These are phyloP conservation scores for Pelargonium citronellum DNA, from an alignment of 441 rosid genomes.

Conservation along the genomic window DNA sequence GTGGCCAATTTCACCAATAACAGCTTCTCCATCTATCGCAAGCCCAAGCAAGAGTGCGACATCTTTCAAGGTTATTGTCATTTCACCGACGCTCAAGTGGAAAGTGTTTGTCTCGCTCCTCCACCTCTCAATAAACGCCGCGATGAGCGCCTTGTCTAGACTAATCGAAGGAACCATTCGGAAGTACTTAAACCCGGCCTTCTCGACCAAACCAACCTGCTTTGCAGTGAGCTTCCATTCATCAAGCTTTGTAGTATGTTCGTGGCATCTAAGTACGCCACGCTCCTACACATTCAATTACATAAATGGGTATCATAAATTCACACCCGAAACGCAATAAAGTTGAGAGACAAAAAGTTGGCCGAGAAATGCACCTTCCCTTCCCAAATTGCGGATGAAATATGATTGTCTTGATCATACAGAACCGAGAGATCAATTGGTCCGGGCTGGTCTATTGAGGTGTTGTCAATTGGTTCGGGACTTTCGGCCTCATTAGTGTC, in stretches of 20 bases:
- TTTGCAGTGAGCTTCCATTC: conserved; percentile 76
- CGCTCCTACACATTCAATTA: conserved; percentile 51
- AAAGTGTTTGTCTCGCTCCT: conserved; percentile 94
- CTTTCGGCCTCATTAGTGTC: neutral
- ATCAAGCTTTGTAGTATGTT: conserved; percentile 89
- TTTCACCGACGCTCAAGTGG: conserved; percentile 80
- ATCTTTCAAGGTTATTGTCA: conserved; percentile 88
- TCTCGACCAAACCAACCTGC: conserved; percentile 78
- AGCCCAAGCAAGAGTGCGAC: conserved; percentile 74
- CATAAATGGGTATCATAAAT: neutral
- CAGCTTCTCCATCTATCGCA: conserved; percentile 89
- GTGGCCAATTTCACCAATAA: conserved; percentile 78
- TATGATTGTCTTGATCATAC: conserved; percentile 7
- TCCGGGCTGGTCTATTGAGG: neutral
- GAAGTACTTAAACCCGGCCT: conserved; percentile 82
- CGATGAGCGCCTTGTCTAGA: conserved; percentile 90
- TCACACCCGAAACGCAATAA: too few species aligned
- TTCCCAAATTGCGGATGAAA: conserved; percentile 9
- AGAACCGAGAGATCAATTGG: neutral
- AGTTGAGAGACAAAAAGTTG: neutral
- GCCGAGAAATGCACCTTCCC: neutral
- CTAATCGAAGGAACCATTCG: conserved; percentile 91
- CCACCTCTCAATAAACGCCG: conserved; percentile 94
- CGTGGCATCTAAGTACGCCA: conserved; percentile 96
- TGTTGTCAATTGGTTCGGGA: neutral